phyloP scores from a whole-genome alignment of 192 early-diverging fungal species.

The Backusella tuberculispora region DNA sequence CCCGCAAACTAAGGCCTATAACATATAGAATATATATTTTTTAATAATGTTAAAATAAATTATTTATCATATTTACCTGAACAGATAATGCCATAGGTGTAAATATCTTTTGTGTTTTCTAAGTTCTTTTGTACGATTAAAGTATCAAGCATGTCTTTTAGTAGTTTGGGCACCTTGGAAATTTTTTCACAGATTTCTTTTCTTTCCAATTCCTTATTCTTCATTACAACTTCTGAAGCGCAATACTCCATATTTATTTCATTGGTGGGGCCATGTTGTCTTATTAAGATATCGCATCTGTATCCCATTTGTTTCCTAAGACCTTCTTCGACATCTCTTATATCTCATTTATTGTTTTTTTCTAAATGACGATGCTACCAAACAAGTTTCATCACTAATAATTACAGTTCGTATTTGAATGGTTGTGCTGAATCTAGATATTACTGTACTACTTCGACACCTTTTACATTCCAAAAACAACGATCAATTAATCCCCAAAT shows the following conservation, averaged over 20 bases:
- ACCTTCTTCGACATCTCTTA: neutral
- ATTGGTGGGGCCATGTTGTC: neutral
- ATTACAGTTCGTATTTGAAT: constrained; percentile 14
- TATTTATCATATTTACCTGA: constrained; percentile 10
- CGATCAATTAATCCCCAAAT: constrained; percentile 9
- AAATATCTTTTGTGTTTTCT: constrained; percentile 14
- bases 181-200: constrained; percentile 7
- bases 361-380: neutral
- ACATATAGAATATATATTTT: too few species aligned
- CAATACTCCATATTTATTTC: constrained; percentile 16
- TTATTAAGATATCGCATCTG: neutral
- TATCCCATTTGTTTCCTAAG: constrained; percentile 8
- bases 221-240: constrained; percentile 10
- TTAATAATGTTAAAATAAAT: constrained; percentile 13
- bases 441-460: constrained; percentile 9
- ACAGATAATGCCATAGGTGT: constrained; percentile 14
- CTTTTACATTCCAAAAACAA: constrained; percentile 3
- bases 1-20: constrained; percentile 16
- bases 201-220: constrained; percentile 1
- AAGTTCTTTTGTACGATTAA: constrained; percentile 11
- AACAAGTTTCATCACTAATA: constrained; percentile 19
- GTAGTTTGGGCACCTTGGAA: neutral
- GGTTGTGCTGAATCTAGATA: neutral
- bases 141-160: constrained; percentile 19
- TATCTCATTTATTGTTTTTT: constrained; percentile 10